These are phyloP conservation scores for Centaurea solstitialis DNA, from an alignment of 129 eudicot genomes.

Conservation along the genomic window DNA sequence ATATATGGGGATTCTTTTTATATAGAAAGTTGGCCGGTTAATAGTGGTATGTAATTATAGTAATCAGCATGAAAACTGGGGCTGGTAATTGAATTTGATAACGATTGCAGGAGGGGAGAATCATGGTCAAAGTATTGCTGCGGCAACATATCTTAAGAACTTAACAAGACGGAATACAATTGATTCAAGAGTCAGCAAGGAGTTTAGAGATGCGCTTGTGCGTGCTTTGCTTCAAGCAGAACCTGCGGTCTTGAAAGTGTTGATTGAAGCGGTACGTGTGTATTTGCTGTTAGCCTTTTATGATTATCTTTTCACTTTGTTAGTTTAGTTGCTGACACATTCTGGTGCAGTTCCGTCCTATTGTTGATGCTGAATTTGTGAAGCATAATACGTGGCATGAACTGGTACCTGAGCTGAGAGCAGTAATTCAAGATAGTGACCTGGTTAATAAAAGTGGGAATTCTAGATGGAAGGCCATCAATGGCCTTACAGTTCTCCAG, in stretches of 20 bases:
- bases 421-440: slow-evolving; percentile 58
- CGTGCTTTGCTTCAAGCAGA: slow-evolving; percentile 61
- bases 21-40: neutral
- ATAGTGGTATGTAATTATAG: neutral
- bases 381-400: slow-evolving; percentile 65
- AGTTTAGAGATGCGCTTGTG: slow-evolving; percentile 53
- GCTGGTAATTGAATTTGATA: neutral
- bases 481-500: slow-evolving; percentile 66
- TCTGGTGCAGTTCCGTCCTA: slow-evolving; percentile 54
- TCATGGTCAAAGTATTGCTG: slow-evolving; percentile 65
- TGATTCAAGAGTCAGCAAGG: slow-evolving; percentile 47
- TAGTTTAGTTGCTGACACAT: neutral
- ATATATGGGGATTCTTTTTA: neutral
- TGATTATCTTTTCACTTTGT: neutral
- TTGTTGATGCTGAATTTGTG: slow-evolving; percentile 71
- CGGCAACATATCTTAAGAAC: slow-evolving; percentile 82
- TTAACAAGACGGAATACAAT: slow-evolving; percentile 49
- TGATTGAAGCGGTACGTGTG: slow-evolving; percentile 72
- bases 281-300: neutral
- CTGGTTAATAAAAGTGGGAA: slow-evolving; percentile 42
- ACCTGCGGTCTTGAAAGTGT: slow-evolving; percentile 54
- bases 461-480: slow-evolving; percentile 56
- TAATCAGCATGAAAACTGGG: neutral
- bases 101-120: slow-evolving; percentile 50
- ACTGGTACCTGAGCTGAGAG: slow-evolving; percentile 60